Base-by-base conservation (phyloP, 306 rosid genomes). In the Cucumis hystrix region DNA sequence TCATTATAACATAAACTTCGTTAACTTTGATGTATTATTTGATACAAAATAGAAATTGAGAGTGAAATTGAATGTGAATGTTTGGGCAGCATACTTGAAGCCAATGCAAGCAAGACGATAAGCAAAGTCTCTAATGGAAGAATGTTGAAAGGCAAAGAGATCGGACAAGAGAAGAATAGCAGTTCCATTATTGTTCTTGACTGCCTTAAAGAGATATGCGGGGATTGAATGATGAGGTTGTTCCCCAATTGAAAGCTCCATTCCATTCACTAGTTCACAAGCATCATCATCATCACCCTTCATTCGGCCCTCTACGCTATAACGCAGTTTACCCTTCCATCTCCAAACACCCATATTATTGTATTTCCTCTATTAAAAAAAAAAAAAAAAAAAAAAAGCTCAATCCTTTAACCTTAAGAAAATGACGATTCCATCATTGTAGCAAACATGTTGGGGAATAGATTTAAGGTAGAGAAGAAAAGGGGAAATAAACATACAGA, bases 101-200 rank as follows among this genome's bases (percentile, higher is more conserved):
- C 96, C 98, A 74, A 81, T 91, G 87, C 96, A 93, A 20, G 96
- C 95, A 66, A 85, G 79, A 2, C 88, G 96, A 80, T 91, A 93
- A 8, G 97, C 98, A 56, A 93, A 91, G 57, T 93, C 93, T 81
- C 91, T 86, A 0, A 94, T 85, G 70, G 89, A 85, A 68, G 96
- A 82, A 80, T 93, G 88, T 86, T 90, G 87, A 41, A 86, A 93
- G 5, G 96, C 96, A 63, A 79, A 89, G 74, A 87, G 70, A 75
- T 89, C 94, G 11, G 96, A 90, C 74, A 93, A 85, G 70, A 93
- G 95, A 82, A 91, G 84, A 60, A 91, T 85, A 73, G 90, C 98
- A 18, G 79, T 85, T 81, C 87, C 90, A 62, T 93, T 93, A 64
- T 93, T 93, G 57, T 93, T 93, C 80, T 93, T 91, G 0, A 93